Evolutionary conservation across 495 filamentous ascomycete species (phyloP), one percentile per base, ranked within the genome.

Genomic region (Tetracladium setigerum): DNA sequence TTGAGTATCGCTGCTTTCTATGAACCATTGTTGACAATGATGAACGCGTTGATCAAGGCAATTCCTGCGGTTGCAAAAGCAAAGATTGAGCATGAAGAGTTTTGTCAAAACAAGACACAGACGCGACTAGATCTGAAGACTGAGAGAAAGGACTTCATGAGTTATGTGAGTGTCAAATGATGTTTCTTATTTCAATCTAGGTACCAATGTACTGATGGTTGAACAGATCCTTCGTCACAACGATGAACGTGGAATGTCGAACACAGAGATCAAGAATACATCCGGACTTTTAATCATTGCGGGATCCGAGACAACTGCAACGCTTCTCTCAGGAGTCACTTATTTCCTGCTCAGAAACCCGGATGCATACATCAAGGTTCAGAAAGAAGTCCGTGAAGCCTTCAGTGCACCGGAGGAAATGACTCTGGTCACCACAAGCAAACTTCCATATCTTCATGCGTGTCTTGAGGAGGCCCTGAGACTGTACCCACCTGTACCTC

Each of bases 391-490:
- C 11, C 65, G 73, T 1, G 42, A 55, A 4, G 38, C 61, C 1
- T 84, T 84, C 55, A 60, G 63, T 8, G 56, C 61, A 0, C 67
- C 70, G 8, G 64, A 61, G 0, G 75, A 83, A 34, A 84, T 87
- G 38, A 69, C 60, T 4, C 55, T 77, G 2, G 24, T 60, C n/a
- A 66, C 58, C 19, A 70, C 77, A 12, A 59, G 54, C 43, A 56
- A 63, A 41, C 62, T 67, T 4, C 57, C 66, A 1, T 71, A 69
- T 17, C 68, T 87, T 4, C 68, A 69, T 38, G 72, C 76, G 0
- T 79, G 60, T 11, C 78, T 87, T 54, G 81, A 87, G 57, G 85
- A 89, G 50, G 67, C 78, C 2, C 72, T 89, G 67, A 77, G 85
- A 19, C 60, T 87, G 46, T 76, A 74, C 0, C 84, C 84, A 11